phyloP scores from a whole-genome alignment of 2,329 filamentous ascomycete genomes.

The Xylariales sp. region DNA sequence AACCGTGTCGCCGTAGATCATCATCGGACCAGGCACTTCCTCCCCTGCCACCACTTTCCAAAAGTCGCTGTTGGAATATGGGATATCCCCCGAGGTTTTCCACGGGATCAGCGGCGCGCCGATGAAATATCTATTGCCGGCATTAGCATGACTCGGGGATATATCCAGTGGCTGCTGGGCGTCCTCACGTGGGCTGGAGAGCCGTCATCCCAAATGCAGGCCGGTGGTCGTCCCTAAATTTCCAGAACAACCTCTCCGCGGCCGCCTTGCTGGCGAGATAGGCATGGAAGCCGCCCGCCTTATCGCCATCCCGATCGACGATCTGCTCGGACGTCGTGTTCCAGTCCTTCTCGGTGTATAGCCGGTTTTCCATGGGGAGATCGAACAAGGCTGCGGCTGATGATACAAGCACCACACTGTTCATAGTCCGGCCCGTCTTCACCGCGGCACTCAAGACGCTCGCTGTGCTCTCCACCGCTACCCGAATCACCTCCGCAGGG shows the following conservation, averaged over 20 bases:
- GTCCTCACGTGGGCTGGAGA: slow-evolving; percentile 45
- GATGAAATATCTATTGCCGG: slow-evolving; percentile 43
- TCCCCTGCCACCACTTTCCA: slow-evolving; percentile 41
- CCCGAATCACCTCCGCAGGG: slow-evolving; percentile 43
- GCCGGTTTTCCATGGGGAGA: slow-evolving; percentile 36
- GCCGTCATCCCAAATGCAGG: slow-evolving; percentile 45
- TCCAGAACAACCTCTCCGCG: slow-evolving; percentile 46
- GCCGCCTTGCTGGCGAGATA: slow-evolving; percentile 47
- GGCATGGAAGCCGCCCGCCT: slow-evolving; percentile 42
- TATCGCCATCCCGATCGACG: slow-evolving; percentile 33
- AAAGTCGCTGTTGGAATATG: slow-evolving; percentile 40
- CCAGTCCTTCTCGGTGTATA: slow-evolving; percentile 46
- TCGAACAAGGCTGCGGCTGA: slow-evolving; percentile 45
- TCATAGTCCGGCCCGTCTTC: slow-evolving; percentile 39
- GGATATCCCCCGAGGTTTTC: slow-evolving; percentile 41
- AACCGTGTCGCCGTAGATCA: slow-evolving; percentile 41
- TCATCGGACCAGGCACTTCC: slow-evolving; percentile 41
- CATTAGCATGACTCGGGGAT: slow-evolving; percentile 9
- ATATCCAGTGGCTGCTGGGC: not conserved
- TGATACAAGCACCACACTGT: slow-evolving; percentile 45
- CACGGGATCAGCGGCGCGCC: slow-evolving; percentile 46
- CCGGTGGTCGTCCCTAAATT: slow-evolving; percentile 40
- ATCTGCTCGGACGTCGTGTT: slow-evolving; percentile 42
- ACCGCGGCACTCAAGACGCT: slow-evolving; percentile 42
- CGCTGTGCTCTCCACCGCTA: slow-evolving; percentile 40